These are phyloP conservation scores for Lentinula guzmanii DNA, from an alignment of 768 basidiomycete species.

Conservation along the genomic window DNA sequence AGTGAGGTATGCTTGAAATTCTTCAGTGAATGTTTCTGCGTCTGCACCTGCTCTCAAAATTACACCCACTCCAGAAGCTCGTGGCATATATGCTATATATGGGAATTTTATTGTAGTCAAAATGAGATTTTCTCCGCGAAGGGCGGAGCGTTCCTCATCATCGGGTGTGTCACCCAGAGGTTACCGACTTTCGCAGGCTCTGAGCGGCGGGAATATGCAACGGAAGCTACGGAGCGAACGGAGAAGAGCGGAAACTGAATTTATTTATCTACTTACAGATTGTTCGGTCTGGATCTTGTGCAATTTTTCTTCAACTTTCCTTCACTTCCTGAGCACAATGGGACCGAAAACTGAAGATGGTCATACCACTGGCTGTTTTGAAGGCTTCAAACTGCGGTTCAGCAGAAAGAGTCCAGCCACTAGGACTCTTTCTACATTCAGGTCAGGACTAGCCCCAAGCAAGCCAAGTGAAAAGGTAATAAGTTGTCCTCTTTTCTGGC, in stretches of 20 bases:
- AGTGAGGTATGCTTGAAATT: too few relatives aligned
- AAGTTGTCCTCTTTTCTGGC: background rate
- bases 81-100: background rate
- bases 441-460: background rate
- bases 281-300: background rate
- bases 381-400: slow-evolving; percentile 14
- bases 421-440: background rate
- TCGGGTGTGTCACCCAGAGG: background rate
- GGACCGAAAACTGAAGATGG: background rate
- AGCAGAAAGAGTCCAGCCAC: slow-evolving; percentile 7
- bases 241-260: background rate
- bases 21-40: too few relatives aligned
- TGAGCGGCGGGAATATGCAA: background rate
- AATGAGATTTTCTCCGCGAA: background rate
- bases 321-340: background rate
- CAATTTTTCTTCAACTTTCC: background rate
- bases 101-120: background rate
- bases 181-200: background rate
- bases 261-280: background rate
- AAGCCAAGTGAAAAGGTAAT: background rate
- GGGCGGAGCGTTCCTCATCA: background rate
- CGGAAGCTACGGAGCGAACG: background rate
- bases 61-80: background rate
- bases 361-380: slow-evolving; percentile 30
- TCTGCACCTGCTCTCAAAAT: too few relatives aligned